phyloP scores from a whole-genome alignment of 2,329 filamentous ascomycete species.

The Arachnomyces sp. region DNA sequence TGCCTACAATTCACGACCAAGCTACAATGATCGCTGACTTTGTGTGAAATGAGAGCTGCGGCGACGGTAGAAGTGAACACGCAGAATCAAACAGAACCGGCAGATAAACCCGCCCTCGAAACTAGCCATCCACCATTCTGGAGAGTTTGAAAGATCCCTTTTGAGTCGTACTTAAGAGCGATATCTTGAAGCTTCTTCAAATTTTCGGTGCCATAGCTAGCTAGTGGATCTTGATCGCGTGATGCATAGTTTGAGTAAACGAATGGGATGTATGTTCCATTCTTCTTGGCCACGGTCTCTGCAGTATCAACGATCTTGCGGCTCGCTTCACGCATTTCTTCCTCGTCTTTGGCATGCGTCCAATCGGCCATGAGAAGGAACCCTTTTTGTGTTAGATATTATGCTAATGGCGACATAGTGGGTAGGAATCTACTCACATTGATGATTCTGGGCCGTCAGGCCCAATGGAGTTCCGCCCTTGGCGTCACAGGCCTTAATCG shows the following conservation, averaged over 20 bases:
- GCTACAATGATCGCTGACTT: no score
- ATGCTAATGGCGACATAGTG: no score
- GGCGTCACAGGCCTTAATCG: constrained; percentile 1
- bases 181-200: constrained; percentile 22
- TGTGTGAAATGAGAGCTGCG: no score
- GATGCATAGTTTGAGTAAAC: constrained; percentile 13
- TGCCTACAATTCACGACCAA: no score
- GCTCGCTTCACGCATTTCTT: constrained; percentile 5
- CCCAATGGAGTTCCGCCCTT: constrained; percentile 10
- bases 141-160: constrained; percentile 29
- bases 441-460: constrained; percentile 2
- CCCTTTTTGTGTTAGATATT: constrained; percentile 4
- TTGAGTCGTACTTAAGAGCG: constrained; percentile 31
- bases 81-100: no score
- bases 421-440: constrained; percentile 5
- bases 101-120: constrained; percentile 29
- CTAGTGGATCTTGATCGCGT: constrained; percentile 10
- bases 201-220: constrained; percentile 17
- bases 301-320: constrained; percentile 11
- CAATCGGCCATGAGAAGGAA: constrained; percentile 11
- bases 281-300: constrained; percentile 6
- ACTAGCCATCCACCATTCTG: constrained; percentile 22
- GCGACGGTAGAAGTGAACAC: no score
- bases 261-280: constrained; percentile 8
- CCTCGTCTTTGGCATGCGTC: constrained; percentile 6